A percentile compares a stretch with the other conserved stretches of the same genome.
Conservation (phyloP, 148 eudicot species). For the Tetragonia tetragonoides region DNA sequence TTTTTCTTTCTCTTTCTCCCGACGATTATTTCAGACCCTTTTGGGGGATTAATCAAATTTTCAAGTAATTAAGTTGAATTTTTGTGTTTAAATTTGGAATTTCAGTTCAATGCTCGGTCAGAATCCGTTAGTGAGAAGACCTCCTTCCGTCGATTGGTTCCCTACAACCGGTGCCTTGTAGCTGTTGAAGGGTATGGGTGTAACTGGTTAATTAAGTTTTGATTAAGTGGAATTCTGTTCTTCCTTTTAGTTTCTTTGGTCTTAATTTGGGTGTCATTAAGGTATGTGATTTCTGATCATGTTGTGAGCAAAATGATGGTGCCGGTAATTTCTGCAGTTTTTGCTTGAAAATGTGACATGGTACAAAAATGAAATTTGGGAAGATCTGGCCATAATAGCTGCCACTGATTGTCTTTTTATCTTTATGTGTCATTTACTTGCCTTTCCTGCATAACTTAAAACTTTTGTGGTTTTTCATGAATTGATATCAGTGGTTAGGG, state of each 20-base stretch:
- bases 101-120: constrained; percentile 89
- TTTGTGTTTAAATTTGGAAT: constrained; percentile 7
- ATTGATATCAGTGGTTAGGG: neutral
- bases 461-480: neutral
- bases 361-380: neutral
- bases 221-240: neutral
- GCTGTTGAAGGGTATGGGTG: constrained; percentile 79
- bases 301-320: neutral
- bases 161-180: constrained; percentile 82
- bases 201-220: neutral
- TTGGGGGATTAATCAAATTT: neutral
- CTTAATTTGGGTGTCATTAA: neutral
- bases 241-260: neutral
- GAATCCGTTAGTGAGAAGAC: constrained; percentile 85
- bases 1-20: neutral
- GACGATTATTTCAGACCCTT: neutral
- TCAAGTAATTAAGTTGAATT: neutral
- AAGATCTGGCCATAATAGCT: neutral
- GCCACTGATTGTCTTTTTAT: neutral
- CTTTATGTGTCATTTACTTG: neutral
- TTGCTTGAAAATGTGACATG: neutral
- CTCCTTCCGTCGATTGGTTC: constrained; percentile 91
- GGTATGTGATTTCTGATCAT: neutral
- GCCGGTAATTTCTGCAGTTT: neutral
- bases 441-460: neutral